Evolutionary conservation across 352 stramenopile genomes (phyloP).

Genomic region (Globisporangium takayamanum): DNA sequence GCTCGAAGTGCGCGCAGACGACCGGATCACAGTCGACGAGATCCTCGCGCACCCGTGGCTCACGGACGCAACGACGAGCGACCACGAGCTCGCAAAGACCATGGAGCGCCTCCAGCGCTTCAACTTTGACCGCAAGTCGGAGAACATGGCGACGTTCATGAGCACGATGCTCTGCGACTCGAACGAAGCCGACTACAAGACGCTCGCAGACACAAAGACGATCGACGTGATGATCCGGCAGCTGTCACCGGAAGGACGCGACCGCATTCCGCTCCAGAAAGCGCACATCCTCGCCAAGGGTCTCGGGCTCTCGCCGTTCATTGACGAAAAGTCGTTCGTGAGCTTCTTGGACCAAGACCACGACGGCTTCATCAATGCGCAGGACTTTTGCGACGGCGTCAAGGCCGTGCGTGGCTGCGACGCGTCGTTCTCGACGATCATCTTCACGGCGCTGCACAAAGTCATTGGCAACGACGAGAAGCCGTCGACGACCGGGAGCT

Average conservation of each 20-base stretch:
- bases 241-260: slow-evolving; percentile 39
- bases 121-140: slow-evolving; percentile 74
- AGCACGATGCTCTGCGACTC: slow-evolving; percentile 42
- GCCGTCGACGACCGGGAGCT: neutral
- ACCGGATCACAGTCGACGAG: slow-evolving; percentile 67
- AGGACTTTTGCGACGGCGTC: slow-evolving; percentile 62
- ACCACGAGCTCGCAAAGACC: slow-evolving; percentile 28
- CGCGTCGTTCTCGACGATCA: slow-evolving; percentile 51
- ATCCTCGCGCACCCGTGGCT: slow-evolving; percentile 66
- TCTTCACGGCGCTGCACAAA: slow-evolving; percentile 48
- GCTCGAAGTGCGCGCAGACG: slow-evolving; percentile 63
- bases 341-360: slow-evolving; percentile 56
- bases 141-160: slow-evolving; percentile 71
- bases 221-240: slow-evolving; percentile 68
- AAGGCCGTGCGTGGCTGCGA: slow-evolving; percentile 48
- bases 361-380: slow-evolving; percentile 68
- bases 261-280: slow-evolving; percentile 36
- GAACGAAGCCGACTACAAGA: slow-evolving; percentile 48
- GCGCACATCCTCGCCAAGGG: slow-evolving; percentile 47
- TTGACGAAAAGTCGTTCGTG: slow-evolving; percentile 57
- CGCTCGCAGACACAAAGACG: slow-evolving; percentile 45
- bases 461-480: slow-evolving; percentile 30
- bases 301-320: slow-evolving; percentile 54
- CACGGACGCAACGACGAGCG: slow-evolving; percentile 13
- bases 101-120: slow-evolving; percentile 65